phyloP scores from a whole-genome alignment of 176 grass and related monocot species.

The Musa acuminata region DNA sequence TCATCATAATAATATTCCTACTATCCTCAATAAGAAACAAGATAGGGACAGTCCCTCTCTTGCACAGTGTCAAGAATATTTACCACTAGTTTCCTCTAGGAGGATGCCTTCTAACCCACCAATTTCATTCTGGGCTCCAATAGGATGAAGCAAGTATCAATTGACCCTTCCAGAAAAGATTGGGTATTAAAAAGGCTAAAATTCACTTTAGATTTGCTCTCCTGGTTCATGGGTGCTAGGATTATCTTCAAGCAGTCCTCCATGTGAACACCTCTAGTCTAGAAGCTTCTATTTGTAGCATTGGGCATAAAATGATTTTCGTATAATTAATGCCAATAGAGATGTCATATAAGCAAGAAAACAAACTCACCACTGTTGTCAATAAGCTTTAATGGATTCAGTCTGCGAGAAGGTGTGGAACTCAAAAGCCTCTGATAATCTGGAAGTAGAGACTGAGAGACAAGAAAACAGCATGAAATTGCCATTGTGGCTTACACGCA shows the following conservation, averaged over 20 bases:
- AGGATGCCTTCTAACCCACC: too few relatives aligned
- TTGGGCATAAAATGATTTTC: background rate
- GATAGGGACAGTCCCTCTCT: too few relatives aligned
- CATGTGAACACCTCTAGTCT: background rate
- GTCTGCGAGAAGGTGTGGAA: slow-evolving; percentile 74
- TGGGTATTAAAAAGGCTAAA: too few relatives aligned
- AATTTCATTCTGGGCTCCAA: too few relatives aligned
- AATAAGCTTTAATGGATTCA: slow-evolving; percentile 99
- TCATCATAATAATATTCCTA: too few relatives aligned
- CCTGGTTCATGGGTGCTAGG: background rate
- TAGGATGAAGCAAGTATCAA: background rate
- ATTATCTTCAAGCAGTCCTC: background rate
- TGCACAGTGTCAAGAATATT: too few relatives aligned
- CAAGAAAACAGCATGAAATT: slow-evolving; percentile 19
- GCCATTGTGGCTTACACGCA: background rate
- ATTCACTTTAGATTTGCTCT: too few relatives aligned
- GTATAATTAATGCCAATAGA: background rate
- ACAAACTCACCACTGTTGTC: slow-evolving; percentile 74
- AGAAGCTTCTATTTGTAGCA: slow-evolving; percentile 3
- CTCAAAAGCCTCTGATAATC: slow-evolving; percentile 99
- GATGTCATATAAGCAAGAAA: background rate
- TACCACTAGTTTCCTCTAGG: too few relatives aligned
- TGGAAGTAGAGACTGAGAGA: slow-evolving; percentile 76
- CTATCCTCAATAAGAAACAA: too few relatives aligned
- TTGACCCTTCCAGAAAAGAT: too few relatives aligned